Percentiles rank a stretch among this genome's conserved stretches.
Conservation (phyloP, 768 basidiomycete genomes). For the Lentinula boryana region DNA sequence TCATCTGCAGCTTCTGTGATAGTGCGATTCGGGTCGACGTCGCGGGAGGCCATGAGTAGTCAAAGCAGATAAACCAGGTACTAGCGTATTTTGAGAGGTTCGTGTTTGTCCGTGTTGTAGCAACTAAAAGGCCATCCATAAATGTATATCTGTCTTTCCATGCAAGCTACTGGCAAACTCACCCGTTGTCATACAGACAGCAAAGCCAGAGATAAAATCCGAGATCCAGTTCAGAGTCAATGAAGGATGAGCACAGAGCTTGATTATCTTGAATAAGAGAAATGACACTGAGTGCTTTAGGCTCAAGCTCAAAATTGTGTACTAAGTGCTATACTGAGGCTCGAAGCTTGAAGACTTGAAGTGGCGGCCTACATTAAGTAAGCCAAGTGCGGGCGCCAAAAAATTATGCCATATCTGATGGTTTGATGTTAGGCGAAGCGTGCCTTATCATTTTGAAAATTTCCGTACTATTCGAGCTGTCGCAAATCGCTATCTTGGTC, state of each 20-base stretch:
- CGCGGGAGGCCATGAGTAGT: background rate
- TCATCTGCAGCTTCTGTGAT: constrained; percentile 9
- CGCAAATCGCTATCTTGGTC: background rate
- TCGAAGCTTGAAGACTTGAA: background rate
- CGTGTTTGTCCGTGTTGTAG: background rate
- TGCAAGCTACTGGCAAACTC: background rate
- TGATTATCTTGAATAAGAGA: background rate
- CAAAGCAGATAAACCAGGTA: background rate
- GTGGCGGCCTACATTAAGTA: background rate
- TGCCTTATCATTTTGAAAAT: background rate
- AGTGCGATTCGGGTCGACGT: background rate
- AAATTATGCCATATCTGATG: background rate
- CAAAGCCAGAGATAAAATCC: background rate
- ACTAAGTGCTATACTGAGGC: too few species aligned
- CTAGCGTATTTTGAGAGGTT: background rate
- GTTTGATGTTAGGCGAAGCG: background rate
- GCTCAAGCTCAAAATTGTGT: too few species aligned
- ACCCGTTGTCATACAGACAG: background rate
- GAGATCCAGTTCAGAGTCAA: background rate
- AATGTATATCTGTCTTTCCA: background rate
- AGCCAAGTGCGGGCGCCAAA: background rate
- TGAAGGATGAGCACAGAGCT: background rate
- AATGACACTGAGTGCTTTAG: too few species aligned
- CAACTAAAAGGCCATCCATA: background rate
- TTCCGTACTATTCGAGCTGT: background rate